Percentiles rank a stretch among this genome's conserved stretches.
These are phyloP conservation scores for Monosporozyma servazzii DNA, from an alignment of 805 yeast species.

Conservation along the genomic window DNA sequence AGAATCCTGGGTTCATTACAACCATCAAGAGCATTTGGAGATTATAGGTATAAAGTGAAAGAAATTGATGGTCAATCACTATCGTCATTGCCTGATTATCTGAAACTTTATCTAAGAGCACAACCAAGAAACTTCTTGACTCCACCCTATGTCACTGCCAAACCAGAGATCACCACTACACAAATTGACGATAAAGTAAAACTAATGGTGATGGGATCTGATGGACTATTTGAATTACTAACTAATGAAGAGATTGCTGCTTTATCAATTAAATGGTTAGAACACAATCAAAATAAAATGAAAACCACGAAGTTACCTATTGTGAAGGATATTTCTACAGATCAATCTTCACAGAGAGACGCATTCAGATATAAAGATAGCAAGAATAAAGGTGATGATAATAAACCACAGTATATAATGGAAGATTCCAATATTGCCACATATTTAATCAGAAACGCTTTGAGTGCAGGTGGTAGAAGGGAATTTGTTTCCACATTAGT, in stretches of 20 bases:
- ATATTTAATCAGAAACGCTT: slow-evolving; percentile 86
- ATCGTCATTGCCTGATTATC: slow-evolving; percentile 61
- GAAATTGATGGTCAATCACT: slow-evolving; percentile 34
- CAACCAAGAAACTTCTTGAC: slow-evolving; percentile 63
- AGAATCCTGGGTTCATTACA: slow-evolving; percentile 88
- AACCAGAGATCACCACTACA: slow-evolving; percentile 82
- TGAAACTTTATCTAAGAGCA: slow-evolving; percentile 74
- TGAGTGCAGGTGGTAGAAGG: slow-evolving; percentile 77
- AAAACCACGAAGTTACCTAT: slow-evolving; percentile 42
- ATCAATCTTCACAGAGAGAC: slow-evolving; percentile 51
- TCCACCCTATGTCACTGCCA: slow-evolving; percentile 97
- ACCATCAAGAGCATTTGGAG: slow-evolving; percentile 96
- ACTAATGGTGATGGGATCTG: slow-evolving; percentile 86
- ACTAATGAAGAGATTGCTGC: slow-evolving; percentile 89
- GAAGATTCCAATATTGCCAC: slow-evolving; percentile 88
- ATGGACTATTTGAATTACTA: slow-evolving; percentile 86
- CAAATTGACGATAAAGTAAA: slow-evolving; percentile 63
- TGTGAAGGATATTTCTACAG: slow-evolving; percentile 53
- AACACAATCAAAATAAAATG: slow-evolving; percentile 35
- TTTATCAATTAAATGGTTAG: slow-evolving; percentile 89
- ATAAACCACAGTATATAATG: slow-evolving; percentile 38
- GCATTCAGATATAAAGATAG: slow-evolving; percentile 52
- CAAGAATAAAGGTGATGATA: slow-evolving; percentile 14
- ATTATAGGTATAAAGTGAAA: slow-evolving; percentile 85
- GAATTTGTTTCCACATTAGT: slow-evolving; percentile 85